Evolutionary conservation across 2,329 filamentous ascomycete species (phyloP), one percentile per base, ranked within the genome.

Genomic region (Ascochyta clinopodiicola): DNA sequence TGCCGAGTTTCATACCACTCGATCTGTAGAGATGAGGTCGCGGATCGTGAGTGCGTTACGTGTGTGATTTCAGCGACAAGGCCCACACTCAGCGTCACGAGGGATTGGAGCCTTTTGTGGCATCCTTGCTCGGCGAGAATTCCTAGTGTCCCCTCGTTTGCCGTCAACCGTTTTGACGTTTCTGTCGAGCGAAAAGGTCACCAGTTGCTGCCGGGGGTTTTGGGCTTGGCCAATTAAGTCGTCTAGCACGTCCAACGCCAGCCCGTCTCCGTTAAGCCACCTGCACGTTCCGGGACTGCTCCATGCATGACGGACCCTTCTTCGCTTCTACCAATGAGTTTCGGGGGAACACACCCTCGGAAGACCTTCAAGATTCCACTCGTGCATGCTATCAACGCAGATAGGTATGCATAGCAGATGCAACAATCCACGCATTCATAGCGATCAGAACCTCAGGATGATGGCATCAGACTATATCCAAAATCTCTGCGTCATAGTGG

Each of bases 261-360:
- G 42, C 37, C 44, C 43, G 29, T 45, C 21, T 32, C 21, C 42
- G 49, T 29, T 52, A 29, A 27, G 44, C 37, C 50, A 48, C n/a
- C n/a, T n/a, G n/a, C n/a, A n/a, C n/a, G n/a, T n/a, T 45, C 51
- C 45, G 45, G 45, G 24, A 48, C 35, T 45, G 51, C 52, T 35
- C 46, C 42, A 21, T 40, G 38, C 22, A 24, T 9, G 13, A 42
- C 27, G 35, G 36, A 43, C 45, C 29, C 42, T 42, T n/a, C 45
- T 21, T 29, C 21, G 31, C 13, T 5, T 6, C 32, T 4, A 9
- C 45, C 34, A 49, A 44, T 55, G 2, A 32, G 27, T n/a, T 24
- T 21, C 17, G 27, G 24, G n/a, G 8, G 4, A n/a, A 9, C n/a
- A 42, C 13, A 40, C 31, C 31, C 40, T 36, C 22, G 13, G 21